Percentiles rank a stretch among this genome's conserved stretches.
Evolutionary conservation across 225 moss, liverwort and hornwort species (phyloP).

Genomic region (Polytrichum commune): DNA sequence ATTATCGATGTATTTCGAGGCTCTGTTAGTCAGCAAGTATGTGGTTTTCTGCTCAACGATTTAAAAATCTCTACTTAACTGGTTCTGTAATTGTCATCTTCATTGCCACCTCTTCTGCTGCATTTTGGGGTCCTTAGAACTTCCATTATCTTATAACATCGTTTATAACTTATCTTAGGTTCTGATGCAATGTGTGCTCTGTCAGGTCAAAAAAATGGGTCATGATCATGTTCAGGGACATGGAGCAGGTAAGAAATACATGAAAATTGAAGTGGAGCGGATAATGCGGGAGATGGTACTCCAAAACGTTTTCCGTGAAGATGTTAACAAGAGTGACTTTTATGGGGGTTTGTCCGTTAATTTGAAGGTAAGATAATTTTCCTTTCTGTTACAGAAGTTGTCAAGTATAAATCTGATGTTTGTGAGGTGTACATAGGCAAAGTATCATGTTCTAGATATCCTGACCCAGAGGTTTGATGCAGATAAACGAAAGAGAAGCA

Average conservation of each 20-base stretch:
- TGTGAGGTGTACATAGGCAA: background rate
- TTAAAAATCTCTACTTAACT: too few relatives aligned
- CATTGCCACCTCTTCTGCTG: too few relatives aligned
- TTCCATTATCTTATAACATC: too few relatives aligned
- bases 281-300: conserved; percentile 82
- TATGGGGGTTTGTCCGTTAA: conserved; percentile 83
- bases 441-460: background rate
- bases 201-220: conserved; percentile 74
- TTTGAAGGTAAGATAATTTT: conserved; percentile 58
- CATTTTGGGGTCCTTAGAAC: too few relatives aligned
- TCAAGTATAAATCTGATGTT: too few relatives aligned
- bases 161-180: background rate
- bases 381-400: too few relatives aligned
- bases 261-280: conserved; percentile 78
- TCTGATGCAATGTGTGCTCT: conserved; percentile 3
- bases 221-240: conserved; percentile 81
- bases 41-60: background rate
- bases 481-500: conserved; percentile 70
- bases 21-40: conserved; percentile 85
- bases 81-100: too few relatives aligned
- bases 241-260: conserved; percentile 87
- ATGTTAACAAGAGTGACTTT: conserved; percentile 77
- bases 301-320: conserved; percentile 81
- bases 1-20: conserved; percentile 88
- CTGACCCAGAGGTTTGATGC: conserved; percentile 16